phyloP scores from a whole-genome alignment of 139 green algal species.

The Coelastrella sp. region DNA sequence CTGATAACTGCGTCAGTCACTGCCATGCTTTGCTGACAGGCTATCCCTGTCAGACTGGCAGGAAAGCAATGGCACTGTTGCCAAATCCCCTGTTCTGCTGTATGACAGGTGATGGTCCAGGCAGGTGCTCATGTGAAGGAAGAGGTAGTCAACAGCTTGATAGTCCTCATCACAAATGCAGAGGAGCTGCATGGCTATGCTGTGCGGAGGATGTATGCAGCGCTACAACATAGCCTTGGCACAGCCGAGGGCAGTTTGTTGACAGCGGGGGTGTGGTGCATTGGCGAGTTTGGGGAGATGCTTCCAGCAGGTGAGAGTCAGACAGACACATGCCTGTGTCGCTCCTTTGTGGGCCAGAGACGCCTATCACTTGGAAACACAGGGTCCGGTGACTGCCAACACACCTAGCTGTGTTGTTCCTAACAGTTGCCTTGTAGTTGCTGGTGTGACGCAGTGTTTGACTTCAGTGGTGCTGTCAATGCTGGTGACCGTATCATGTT shows the following conservation, averaged over 20 bases:
- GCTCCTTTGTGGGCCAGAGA: too few relatives aligned
- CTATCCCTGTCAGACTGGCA: not conserved
- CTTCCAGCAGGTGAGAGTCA: constrained; percentile 66
- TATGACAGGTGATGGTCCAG: constrained; percentile 75
- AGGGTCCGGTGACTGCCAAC: too few relatives aligned
- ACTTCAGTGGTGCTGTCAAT: too few relatives aligned
- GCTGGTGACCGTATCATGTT: too few relatives aligned
- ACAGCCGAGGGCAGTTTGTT: constrained; percentile 67
- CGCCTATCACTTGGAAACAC: too few relatives aligned
- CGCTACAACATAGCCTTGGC: constrained; percentile 54
- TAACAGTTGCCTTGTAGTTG: too few relatives aligned
- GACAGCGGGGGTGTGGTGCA: constrained; percentile 80
- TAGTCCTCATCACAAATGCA: constrained; percentile 92
- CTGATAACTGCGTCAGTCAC: not conserved
- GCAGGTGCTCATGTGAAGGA: constrained; percentile 89
- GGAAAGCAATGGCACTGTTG: not conserved
- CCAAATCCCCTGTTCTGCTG: not conserved
- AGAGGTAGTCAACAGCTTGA: constrained; percentile 81
- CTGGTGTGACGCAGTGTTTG: too few relatives aligned
- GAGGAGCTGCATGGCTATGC: constrained; percentile 90
- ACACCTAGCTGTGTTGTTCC: too few relatives aligned
- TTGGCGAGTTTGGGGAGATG: constrained; percentile 96
- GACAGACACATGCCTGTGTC: not conserved
- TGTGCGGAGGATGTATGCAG: constrained; percentile 63
- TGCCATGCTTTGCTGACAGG: too few relatives aligned